Base-by-base conservation (phyloP, 1,284 basidiomycete genomes). In the Heterobasidion occidentale region DNA sequence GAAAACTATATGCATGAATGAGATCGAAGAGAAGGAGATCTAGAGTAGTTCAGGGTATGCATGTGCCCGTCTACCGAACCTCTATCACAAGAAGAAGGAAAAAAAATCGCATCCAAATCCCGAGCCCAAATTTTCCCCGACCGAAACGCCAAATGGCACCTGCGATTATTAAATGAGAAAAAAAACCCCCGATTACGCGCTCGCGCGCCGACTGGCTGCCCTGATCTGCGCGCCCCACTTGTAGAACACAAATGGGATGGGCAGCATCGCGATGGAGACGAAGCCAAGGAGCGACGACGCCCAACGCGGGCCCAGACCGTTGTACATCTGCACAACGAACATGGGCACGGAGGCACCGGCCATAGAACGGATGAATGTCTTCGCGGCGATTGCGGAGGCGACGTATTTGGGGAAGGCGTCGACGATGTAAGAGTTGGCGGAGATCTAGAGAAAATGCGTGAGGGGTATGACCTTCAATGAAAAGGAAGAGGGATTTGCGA, bases 301-400 rank as follows among this genome's bases (percentile, higher is more conserved):
- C 79, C 80, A 81, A 60, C 77, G 74, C 38, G 77, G 73, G 19
- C 78, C 77, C 44, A 81, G 70, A 38, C 68, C 70, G 46, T 73
- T 64, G 69, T 78, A 80, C 73, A 81, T 77, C 44, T 68, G 66
- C 19, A 67, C 60, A 9, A 71, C 75, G 67, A 78, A 76, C 5
- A 77, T 65, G 9, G 75, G 75, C 67, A 78, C 77, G 27, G 71
- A 71, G 3, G 75, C 77, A 6, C 79, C 81, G 44, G 77, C 69
- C 11, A 77, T 64, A 7, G 72, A 74, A 19, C 81, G 74, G 36
- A 78, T 62, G 36, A 83, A 75, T 8, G 66, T 68, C 57, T 69
- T 70, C 14, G 67, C 67, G 2, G 68, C 67, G 49, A 70, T 65
- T 27, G 68, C 68, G 36, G 65, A 67, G 19, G 67, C 67, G 46